These are phyloP conservation scores for Singerocomus inundabilis DNA, from an alignment of 1,284 basidiomycete genomes.

Conservation along the genomic window DNA sequence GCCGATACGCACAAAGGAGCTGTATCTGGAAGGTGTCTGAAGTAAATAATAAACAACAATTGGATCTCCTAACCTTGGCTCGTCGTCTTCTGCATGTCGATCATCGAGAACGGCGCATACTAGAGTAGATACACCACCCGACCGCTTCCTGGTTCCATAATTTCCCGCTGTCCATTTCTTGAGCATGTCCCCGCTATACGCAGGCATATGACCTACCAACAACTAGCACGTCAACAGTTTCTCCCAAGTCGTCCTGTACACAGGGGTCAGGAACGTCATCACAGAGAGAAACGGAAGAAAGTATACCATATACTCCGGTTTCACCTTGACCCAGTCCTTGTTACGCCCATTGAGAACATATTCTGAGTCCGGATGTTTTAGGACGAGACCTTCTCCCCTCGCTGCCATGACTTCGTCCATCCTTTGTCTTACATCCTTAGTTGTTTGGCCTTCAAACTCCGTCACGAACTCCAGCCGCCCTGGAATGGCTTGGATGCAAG, in stretches of 20 bases:
- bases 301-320: constrained; percentile 89
- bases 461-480: constrained; percentile 79
- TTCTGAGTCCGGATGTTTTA: constrained; percentile 79
- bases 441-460: constrained; percentile 70
- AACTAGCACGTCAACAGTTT: constrained; percentile 87
- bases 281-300: not conserved
- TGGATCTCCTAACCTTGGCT: constrained; percentile 52
- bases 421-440: constrained; percentile 73
- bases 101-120: constrained; percentile 79
- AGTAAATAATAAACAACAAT: not conserved
- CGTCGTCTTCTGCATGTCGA: constrained; percentile 50
- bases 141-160: constrained; percentile 70
- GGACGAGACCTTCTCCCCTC: constrained; percentile 87
- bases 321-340: constrained; percentile 91
- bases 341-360: constrained; percentile 86
- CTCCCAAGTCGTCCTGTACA: constrained; percentile 78
- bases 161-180: constrained; percentile 52
- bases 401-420: constrained; percentile 81
- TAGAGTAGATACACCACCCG: constrained; percentile 78
- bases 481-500: constrained; percentile 60
- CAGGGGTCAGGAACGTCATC: constrained; percentile 3
- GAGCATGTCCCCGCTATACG: not conserved
- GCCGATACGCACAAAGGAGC: constrained; percentile 82
- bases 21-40: constrained; percentile 49
- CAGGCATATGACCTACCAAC: constrained; percentile 54